These are phyloP conservation scores for Leishmania turanica DNA, from an alignment of 208 protist genomes.

Conservation along the genomic window DNA sequence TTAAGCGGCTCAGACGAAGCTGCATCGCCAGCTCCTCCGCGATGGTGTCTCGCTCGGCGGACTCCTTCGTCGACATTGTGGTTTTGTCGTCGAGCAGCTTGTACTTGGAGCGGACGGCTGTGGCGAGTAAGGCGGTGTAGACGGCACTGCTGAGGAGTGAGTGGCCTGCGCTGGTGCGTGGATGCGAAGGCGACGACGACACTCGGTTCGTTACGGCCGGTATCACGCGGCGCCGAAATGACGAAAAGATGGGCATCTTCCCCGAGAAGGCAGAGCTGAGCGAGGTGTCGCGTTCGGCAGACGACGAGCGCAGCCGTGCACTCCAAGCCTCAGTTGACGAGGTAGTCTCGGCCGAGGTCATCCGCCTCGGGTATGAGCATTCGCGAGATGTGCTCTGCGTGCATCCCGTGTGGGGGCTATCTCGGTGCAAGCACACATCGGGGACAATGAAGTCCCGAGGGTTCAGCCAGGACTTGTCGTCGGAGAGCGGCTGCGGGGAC, in stretches of 20 bases:
- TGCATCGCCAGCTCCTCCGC: slow-evolving; percentile 26
- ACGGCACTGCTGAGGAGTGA: slow-evolving; percentile 9
- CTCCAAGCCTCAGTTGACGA: slow-evolving; percentile 12
- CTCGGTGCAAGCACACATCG: slow-evolving; percentile 11
- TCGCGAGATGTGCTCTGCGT: slow-evolving; percentile 6
- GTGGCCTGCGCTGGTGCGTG: not conserved
- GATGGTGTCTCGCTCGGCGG: slow-evolving; percentile 6
- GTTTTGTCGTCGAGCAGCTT: slow-evolving; percentile 6
- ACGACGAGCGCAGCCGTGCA: slow-evolving; percentile 6
- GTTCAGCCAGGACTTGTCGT: not conserved
- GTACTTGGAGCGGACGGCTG: slow-evolving; percentile 14
- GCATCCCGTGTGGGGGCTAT: slow-evolving; percentile 9
- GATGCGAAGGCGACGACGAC: not conserved
- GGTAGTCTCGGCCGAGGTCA: not conserved
- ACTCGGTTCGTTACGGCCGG: not conserved
- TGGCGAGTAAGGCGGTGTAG: slow-evolving; percentile 20
- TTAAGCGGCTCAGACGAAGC: slow-evolving; percentile 11
- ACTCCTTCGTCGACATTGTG: not conserved
- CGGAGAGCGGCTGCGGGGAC: not conserved
- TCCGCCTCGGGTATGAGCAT: not conserved
- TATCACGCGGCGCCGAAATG: not conserved
- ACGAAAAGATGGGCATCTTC: not conserved
- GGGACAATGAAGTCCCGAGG: slow-evolving; percentile 13
- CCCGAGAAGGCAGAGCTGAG: not conserved
- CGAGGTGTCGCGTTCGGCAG: slow-evolving; percentile 7